Evolutionary conservation across 108 stramenopile species (phyloP), one percentile per base, ranked within the genome.

Genomic region (Nitzschia sp.): DNA sequence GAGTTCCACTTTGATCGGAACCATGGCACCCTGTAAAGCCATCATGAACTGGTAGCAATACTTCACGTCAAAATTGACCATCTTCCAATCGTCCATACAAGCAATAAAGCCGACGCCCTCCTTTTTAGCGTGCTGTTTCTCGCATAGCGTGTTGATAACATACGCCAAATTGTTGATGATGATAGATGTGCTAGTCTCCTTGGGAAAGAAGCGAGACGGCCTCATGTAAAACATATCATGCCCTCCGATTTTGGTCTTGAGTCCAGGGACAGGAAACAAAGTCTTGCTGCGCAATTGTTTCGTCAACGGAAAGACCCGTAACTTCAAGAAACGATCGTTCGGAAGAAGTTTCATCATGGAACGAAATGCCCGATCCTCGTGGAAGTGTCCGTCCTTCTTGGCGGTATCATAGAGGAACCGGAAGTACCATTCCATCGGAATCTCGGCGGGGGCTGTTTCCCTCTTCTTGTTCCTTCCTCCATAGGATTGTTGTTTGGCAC

Each of bases 141-240:
- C 83, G 27, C 71, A 45, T 45, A 65, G 32, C 1, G 47, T 29
- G 30, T 65, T 65, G 66, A 84, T 80, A 27, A 52, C 54, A 32
- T 85, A 85, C 17, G 62, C 75, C n/a, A 85, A 58, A 63, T 79
- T 81, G 46, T 76, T 67, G 53, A 81, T 85, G 62, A 85, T 48
- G n/a, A 27, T 41, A 25, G 64, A 50, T 11, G 65, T 66, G 0
- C 70, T 50, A 28, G 71, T 75, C 41, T 70, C 27, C 45, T 63
- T 76, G 59, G 76, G 83, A 63, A 79, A 70, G 69, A 62, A 80
- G 22, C 79, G 83, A 3, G 70, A 45, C 25, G 83, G 79, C 32
- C 63, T 46, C 83, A 84, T 84, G 73, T 78, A 84, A 57, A 84
- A 78, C 59, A 78, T 58, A 22, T 78, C 69, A 32, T 45, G 48